Conservation (phyloP, 148 eudicot species). For the Amaranthus palmeri region DNA sequence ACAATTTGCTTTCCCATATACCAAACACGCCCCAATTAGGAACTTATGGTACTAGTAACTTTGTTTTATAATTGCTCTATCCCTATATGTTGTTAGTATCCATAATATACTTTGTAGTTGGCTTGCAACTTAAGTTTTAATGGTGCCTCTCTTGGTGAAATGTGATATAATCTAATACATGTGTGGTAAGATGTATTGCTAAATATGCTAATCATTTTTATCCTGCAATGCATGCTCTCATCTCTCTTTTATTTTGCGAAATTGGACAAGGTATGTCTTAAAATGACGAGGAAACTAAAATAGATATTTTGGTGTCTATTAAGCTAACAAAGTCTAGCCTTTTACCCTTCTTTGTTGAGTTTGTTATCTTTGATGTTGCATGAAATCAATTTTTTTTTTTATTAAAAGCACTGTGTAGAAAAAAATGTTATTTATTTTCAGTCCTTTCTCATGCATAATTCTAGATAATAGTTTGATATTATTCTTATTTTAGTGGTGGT, state of each 20-base stretch:
- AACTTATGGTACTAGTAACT: too few relatives aligned
- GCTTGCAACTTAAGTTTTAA: background rate
- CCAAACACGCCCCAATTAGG: too few relatives aligned
- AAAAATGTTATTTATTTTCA: background rate
- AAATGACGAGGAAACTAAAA: background rate
- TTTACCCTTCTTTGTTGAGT: background rate
- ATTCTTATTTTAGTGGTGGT: slow-evolving; percentile 27
- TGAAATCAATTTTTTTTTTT: background rate
- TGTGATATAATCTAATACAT: background rate
- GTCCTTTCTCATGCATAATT: background rate
- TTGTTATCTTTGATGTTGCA: slow-evolving; percentile 1
- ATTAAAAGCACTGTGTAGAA: background rate
- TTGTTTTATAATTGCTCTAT: background rate
- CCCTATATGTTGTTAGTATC: background rate
- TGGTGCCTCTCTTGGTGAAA: background rate
- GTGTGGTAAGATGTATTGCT: background rate
- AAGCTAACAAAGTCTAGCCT: background rate
- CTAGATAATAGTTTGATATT: background rate
- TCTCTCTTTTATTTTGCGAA: background rate
- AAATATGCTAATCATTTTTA: background rate
- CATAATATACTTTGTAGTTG: background rate
- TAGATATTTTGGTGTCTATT: background rate
- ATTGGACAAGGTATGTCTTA: background rate
- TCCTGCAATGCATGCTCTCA: background rate
- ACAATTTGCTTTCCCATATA: too few relatives aligned